Base-by-base conservation (phyloP, 2,329 filamentous ascomycete genomes). In the Colletotrichum echinochloae region DNA sequence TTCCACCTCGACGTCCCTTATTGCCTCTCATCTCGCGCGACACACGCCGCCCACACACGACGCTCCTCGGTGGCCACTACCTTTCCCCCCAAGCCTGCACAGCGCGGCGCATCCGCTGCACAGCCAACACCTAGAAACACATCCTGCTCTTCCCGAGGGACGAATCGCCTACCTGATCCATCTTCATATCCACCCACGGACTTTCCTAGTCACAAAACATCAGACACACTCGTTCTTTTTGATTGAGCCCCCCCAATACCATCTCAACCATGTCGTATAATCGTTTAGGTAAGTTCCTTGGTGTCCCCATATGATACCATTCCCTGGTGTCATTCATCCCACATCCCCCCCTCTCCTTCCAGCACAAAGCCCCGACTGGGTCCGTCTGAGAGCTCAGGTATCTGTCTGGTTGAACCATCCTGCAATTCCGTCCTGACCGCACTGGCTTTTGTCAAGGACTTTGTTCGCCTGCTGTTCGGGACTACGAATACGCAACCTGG, bases 231-330 rank as follows among this genome's bases (percentile, higher is more conserved):
- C 41, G 63, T 67, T 71, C 60, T 71, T 63, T 63, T 62, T 59
- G 62, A 60, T 56, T 72, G 60, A 59, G 26, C 55, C 56, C 57
- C 66, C 66, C 35, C 49, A 62, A 62, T 65, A 67, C 61, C 65
- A 64, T 65, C 59, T 56, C 52, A 77, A 82, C 79, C 82, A 92
- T 93, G 90, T 88, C 90, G 79, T 94, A 94, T 84, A 92, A 93
- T 84, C 89, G 90, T 76, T 81, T 93, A 86, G 89, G 91, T 89
- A 86, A 84, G 89, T 89, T 71, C 72, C 74, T 70, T 60, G 65
- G 56, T 76, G 54, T 76, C 73, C 74, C 75, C 72, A 73, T 74
- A 67, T 68, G 72, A 60, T 69, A 62, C 72, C 49, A 51, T 68
- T 69, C 67, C 70, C 67, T 63, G 57, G 62, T 65, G 56, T 71